Evolutionary conservation across 306 rosid species (phyloP).

Genomic region (Potentilla sterilis): DNA sequence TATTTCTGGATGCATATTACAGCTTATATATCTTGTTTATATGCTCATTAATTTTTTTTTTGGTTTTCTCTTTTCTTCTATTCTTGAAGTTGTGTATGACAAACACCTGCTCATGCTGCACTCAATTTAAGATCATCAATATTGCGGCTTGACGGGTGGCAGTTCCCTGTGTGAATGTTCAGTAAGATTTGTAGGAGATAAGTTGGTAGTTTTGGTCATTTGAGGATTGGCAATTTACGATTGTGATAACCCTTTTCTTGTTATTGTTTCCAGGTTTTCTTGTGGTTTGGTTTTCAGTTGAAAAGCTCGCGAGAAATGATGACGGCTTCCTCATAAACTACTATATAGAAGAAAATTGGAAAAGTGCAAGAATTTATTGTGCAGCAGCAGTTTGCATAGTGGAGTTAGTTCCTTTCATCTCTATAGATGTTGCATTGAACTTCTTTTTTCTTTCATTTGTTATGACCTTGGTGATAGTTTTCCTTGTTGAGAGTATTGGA

Average conservation of each 20-base stretch:
- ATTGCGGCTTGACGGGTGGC: constrained; percentile 60
- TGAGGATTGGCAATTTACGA: constrained; percentile 1
- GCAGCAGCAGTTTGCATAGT: constrained; percentile 40
- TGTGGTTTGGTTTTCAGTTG: constrained; percentile 39
- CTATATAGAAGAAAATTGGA: constrained; percentile 22
- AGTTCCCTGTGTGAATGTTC: constrained; percentile 48
- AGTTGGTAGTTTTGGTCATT: not conserved
- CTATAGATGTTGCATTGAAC: constrained; percentile 9
- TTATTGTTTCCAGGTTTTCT: constrained; percentile 48
- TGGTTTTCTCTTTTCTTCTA: not conserved
- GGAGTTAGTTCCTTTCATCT: constrained; percentile 18
- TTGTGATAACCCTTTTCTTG: not conserved
- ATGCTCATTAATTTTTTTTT: not conserved
- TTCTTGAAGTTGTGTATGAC: constrained; percentile 46
- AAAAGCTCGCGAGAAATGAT: constrained; percentile 54
- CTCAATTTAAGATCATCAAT: constrained; percentile 48
- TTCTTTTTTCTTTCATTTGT: not conserved
- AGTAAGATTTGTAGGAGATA: constrained; percentile 35
- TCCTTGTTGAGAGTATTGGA: constrained; percentile 12
- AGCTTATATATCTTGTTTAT: not conserved
- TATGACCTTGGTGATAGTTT: constrained; percentile 15
- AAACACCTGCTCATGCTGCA: constrained; percentile 68
- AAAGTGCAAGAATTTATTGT: constrained; percentile 29
- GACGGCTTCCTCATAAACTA: constrained; percentile 41
- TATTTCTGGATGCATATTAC: too few species aligned